Conservation (phyloP, 2,329 filamentous ascomycete species). For the Fusarium buharicum region DNA sequence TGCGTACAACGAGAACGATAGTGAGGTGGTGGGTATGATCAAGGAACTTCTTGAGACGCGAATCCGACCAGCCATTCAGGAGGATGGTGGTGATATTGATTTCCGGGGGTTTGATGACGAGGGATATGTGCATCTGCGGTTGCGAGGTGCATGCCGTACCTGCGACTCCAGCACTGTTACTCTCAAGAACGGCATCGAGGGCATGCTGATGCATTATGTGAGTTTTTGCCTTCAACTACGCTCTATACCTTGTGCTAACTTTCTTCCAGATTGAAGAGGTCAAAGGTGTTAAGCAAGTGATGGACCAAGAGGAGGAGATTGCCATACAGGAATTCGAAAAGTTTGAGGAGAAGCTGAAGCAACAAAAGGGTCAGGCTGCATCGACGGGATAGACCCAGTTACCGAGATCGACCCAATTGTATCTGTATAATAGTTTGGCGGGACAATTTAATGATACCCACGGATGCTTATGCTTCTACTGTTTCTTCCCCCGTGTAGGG, state of each 20-base stretch:
- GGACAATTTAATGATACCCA: slow-evolving; percentile 45
- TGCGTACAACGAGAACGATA: slow-evolving; percentile 88
- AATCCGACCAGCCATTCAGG: slow-evolving; percentile 94
- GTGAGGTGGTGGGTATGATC: slow-evolving; percentile 97
- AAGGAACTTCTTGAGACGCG: slow-evolving; percentile 96
- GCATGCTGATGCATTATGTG: slow-evolving; percentile 97
- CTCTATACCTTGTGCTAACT: slow-evolving; percentile 43
- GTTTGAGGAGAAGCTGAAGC: slow-evolving; percentile 85
- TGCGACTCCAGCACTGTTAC: slow-evolving; percentile 98
- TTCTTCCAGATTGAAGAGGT: slow-evolving; percentile 88
- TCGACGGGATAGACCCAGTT: slow-evolving; percentile 12
- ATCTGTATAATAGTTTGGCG: slow-evolving; percentile 42
- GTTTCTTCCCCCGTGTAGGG: not conserved
- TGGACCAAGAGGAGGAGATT: slow-evolving; percentile 93
- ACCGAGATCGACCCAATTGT: not conserved
- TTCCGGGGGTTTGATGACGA: slow-evolving; percentile 86
- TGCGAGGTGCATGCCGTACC: slow-evolving; percentile 91
- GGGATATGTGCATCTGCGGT: slow-evolving; percentile 84
- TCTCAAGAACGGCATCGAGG: slow-evolving; percentile 96
- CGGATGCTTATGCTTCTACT: slow-evolving; percentile 20
- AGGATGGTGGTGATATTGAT: slow-evolving; percentile 97
- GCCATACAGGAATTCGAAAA: slow-evolving; percentile 88
- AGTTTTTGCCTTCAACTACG: slow-evolving; percentile 52
- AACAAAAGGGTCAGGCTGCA: slow-evolving; percentile 57
- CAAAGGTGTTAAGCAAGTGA: slow-evolving; percentile 87